phyloP scores from a whole-genome alignment of 2,329 filamentous ascomycete genomes.

The Stemphylium vesicarium region DNA sequence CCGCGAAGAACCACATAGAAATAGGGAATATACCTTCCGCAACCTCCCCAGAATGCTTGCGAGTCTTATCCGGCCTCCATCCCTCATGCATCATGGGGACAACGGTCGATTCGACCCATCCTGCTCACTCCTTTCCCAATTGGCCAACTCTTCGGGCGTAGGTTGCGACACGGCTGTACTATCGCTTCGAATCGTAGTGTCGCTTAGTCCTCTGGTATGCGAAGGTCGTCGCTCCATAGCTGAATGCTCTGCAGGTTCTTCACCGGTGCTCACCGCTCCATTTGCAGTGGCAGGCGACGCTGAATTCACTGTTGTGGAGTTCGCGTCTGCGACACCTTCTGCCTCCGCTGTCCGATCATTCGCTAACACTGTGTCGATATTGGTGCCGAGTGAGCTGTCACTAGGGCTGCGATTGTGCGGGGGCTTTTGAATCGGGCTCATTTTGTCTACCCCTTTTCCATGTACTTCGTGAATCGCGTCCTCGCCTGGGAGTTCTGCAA shows the following conservation, averaged over 20 bases:
- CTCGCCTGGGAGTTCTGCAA: constrained; percentile 43
- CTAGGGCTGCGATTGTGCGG: constrained; percentile 35
- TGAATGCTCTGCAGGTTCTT: neutral
- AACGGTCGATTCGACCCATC: constrained; percentile 17
- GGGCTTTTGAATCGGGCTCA: constrained; percentile 21
- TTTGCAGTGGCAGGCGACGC: neutral
- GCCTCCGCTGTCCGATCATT: constrained; percentile 10
- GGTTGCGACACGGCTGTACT: constrained; percentile 45
- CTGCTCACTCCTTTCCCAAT: constrained; percentile 27
- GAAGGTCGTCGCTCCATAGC: constrained; percentile 33
- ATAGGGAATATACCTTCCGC: too few relatives aligned
- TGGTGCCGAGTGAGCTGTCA: constrained; percentile 31
- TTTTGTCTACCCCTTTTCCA: constrained; percentile 21
- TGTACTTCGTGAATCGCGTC: constrained; percentile 27
- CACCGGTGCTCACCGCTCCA: neutral
- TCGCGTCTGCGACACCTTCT: neutral
- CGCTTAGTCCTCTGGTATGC: constrained; percentile 41
- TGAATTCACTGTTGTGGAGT: neutral
- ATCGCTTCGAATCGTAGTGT: constrained; percentile 41
- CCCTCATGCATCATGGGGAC: constrained; percentile 14
- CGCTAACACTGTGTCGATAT: constrained; percentile 39
- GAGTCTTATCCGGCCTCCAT: neutral
- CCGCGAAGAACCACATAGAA: too few relatives aligned
- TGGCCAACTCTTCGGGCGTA: constrained; percentile 41
- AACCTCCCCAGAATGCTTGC: too few relatives aligned